Evolutionary conservation across 106 monocot species (phyloP).

Genomic region (Ottelia alismoides): DNA sequence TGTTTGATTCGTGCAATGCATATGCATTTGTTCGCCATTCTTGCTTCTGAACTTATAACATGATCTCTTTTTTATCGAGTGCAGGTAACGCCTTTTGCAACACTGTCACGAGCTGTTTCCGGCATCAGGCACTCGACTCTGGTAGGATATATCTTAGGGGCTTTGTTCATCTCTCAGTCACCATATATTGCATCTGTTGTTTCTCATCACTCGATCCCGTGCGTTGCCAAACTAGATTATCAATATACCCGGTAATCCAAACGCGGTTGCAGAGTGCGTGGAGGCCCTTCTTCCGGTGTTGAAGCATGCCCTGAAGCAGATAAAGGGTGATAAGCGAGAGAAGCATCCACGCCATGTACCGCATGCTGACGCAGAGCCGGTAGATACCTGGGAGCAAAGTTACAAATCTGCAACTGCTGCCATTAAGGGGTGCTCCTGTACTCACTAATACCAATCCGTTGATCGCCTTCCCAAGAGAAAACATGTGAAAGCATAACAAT

Average conservation of each 20-base stretch:
- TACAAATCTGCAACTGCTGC: constrained; percentile 33
- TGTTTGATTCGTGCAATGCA: too few species aligned
- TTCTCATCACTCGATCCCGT: neutral
- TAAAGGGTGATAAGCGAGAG: constrained; percentile 93
- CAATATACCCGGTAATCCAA: constrained; percentile 97
- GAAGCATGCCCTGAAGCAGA: constrained; percentile 78
- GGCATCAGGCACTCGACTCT: constrained; percentile 94
- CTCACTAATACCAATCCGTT: constrained; percentile 30
- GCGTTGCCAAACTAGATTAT: constrained; percentile 40
- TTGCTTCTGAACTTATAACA: too few species aligned
- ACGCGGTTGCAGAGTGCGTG: constrained; percentile 90
- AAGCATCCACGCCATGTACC: constrained; percentile 90
- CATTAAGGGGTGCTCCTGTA: constrained; percentile 37
- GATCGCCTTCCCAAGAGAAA: too few species aligned
- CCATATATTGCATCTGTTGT: neutral
- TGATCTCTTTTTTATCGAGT: too few species aligned
- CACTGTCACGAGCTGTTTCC: constrained; percentile 80
- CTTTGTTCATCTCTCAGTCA: neutral
- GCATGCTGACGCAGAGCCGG: constrained; percentile 40
- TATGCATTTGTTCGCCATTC: too few species aligned
- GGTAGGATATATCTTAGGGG: constrained; percentile 19
- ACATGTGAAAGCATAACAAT: too few species aligned
- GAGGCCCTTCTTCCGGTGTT: constrained; percentile 68
- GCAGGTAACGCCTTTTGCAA: constrained; percentile 87
- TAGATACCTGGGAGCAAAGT: constrained; percentile 79